Percentiles rank a stretch among this genome's conserved stretches.
Conservation (phyloP, 192 early-diverging fungal species). For the Coemansia reversa region DNA sequence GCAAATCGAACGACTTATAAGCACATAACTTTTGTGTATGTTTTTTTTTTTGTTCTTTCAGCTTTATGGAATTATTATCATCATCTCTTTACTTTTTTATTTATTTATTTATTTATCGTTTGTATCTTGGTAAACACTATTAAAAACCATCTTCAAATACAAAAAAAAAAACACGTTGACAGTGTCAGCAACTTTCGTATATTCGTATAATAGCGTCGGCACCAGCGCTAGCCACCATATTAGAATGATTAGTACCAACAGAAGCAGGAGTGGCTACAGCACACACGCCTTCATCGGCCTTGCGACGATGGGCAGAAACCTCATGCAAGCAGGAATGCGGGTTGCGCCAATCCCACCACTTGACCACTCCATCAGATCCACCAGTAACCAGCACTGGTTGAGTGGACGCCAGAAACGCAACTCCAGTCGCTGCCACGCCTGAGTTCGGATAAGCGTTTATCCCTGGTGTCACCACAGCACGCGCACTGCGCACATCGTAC, state of each 20-base stretch:
- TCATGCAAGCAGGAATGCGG: conserved; percentile 13
- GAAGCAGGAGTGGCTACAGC: not conserved
- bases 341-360: conserved; percentile 50
- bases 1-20: conserved; percentile 28
- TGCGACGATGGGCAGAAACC: conserved; percentile 21
- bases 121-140: too few species aligned
- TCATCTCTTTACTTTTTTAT: not conserved
- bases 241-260: not conserved
- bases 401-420: conserved; percentile 11
- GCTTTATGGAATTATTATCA: not conserved
- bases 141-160: too few species aligned
- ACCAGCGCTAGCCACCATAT: conserved; percentile 28
- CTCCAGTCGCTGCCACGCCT: conserved; percentile 10
- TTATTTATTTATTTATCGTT: not conserved
- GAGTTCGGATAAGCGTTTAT: conserved; percentile 10
- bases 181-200: not conserved
- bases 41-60: too few species aligned
- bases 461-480: not conserved
- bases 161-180: too few species aligned
- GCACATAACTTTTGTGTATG: not conserved
- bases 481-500: conserved; percentile 25
- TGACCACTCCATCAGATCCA: conserved; percentile 37
- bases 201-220: conserved; percentile 20
- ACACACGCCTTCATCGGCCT: conserved; percentile 47
- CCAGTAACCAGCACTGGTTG: conserved; percentile 19